A percentile compares a stretch with the other conserved stretches of the same genome.
Evolutionary conservation across 352 stramenopile species (phyloP).

Genomic region (Chrysophaeum taylorii): DNA sequence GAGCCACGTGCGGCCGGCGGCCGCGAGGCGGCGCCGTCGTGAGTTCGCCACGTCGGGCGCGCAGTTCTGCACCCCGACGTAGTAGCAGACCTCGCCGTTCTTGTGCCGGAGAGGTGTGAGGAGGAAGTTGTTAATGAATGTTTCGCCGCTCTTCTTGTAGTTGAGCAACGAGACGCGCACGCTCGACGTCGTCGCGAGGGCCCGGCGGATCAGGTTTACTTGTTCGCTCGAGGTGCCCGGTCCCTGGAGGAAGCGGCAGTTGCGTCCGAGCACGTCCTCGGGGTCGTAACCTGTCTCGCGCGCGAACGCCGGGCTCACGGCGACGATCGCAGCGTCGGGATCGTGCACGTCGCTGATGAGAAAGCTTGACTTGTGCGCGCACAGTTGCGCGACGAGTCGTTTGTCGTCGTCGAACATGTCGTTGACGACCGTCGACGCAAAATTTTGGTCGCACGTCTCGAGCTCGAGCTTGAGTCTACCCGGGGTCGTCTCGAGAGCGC

Average conservation of each 20-base stretch:
- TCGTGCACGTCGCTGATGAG: neutral
- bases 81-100: neutral
- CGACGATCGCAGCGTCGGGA: conserved; percentile 5
- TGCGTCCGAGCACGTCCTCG: neutral
- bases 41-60: no score
- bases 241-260: conserved; percentile 9
- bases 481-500: no score
- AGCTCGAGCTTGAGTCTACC: no score
- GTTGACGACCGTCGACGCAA: neutral
- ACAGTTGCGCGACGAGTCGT: neutral
- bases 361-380: neutral
- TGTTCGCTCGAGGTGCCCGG: neutral
- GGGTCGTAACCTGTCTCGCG: neutral
- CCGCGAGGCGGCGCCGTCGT: no score
- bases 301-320: neutral
- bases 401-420: neutral
- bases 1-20: no score
- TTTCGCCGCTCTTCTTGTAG: neutral
- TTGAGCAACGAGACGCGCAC: neutral
- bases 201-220: neutral
- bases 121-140: neutral
- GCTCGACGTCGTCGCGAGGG: neutral
- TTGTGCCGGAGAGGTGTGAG: neutral
- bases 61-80: conserved; percentile 2
- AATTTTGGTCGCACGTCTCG: no score